These are phyloP conservation scores for Kregervanrija delftensis DNA, from an alignment of 805 yeast genomes.

Conservation along the genomic window DNA sequence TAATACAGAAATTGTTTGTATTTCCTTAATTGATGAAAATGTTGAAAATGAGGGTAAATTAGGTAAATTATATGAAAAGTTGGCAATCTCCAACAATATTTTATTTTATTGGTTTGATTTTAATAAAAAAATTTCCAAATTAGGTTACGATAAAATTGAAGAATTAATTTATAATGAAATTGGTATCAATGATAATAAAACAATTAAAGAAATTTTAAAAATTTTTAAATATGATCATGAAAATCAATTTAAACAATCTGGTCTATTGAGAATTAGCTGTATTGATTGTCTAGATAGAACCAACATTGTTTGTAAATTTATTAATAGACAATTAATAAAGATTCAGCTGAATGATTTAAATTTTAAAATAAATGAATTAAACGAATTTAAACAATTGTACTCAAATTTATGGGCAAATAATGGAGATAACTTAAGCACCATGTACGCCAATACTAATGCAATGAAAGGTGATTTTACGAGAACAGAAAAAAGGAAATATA, in stretches of 20 bases:
- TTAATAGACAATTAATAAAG: constrained; percentile 24
- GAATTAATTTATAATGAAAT: constrained; percentile 22
- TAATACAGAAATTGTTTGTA: constrained; percentile 19
- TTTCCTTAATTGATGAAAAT: constrained; percentile 33
- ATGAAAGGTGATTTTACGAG: constrained; percentile 43
- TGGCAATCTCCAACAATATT: constrained; percentile 29
- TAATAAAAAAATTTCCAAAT: constrained; percentile 42
- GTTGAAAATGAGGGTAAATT: constrained; percentile 23
- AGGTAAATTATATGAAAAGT: constrained; percentile 33
- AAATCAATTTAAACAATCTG: constrained; percentile 32
- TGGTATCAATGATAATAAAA: constrained; percentile 3
- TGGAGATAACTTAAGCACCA: constrained; percentile 59
- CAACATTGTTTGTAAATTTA: constrained; percentile 40
- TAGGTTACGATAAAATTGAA: constrained; percentile 33
- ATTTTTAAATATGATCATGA: constrained; percentile 29
- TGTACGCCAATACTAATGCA: constrained; percentile 54
- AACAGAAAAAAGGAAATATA: constrained; percentile 33
- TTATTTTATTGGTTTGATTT: constrained; percentile 56
- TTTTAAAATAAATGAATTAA: constrained; percentile 1
- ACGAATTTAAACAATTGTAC: constrained; percentile 18
- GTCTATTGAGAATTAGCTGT: constrained; percentile 54
- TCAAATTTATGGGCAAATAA: constrained; percentile 57
- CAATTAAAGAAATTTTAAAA: constrained; percentile 14
- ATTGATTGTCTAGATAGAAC: constrained; percentile 62
- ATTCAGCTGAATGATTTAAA: constrained; percentile 19